phyloP scores from a whole-genome alignment of 1,284 basidiomycete species.

The Naganishia liquefaciens region DNA sequence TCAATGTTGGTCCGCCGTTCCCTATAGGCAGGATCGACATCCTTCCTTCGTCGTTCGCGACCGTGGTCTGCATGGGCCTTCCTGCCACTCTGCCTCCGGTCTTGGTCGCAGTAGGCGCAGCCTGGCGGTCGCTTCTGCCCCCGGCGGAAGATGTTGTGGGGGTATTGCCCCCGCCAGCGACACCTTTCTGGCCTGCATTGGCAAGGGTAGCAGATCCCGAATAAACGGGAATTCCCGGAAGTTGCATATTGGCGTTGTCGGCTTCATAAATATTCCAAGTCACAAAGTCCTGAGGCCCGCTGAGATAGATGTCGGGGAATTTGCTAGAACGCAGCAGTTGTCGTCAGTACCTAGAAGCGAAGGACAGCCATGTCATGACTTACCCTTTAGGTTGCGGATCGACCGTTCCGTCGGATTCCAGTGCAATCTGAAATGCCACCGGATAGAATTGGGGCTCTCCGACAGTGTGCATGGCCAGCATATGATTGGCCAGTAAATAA shows the following conservation, averaged over 20 bases:
- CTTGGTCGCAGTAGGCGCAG: too few species aligned
- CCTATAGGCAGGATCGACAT: too few species aligned
- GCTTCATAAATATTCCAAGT: slow-evolving; percentile 23
- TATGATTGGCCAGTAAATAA: slow-evolving; percentile 40
- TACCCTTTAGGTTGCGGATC: slow-evolving; percentile 31
- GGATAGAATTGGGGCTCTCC: slow-evolving; percentile 42
- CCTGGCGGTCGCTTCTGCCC: too few species aligned
- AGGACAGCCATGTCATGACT: not conserved
- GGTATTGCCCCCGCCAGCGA: not conserved
- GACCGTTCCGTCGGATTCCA: slow-evolving; percentile 37
- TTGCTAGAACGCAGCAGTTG: not conserved
- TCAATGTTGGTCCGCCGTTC: too few species aligned
- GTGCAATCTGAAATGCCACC: slow-evolving; percentile 38
- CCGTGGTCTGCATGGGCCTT: too few species aligned
- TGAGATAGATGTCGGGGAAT: slow-evolving; percentile 25
- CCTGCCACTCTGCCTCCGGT: too few species aligned
- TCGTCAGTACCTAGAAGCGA: too few species aligned
- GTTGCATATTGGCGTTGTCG: slow-evolving; percentile 12
- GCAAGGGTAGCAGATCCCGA: slow-evolving; percentile 4
- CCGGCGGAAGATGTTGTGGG: not conserved
- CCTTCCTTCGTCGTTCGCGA: too few species aligned
- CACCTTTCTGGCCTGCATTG: slow-evolving; percentile 2
- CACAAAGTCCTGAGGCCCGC: slow-evolving; percentile 22
- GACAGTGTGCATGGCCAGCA: slow-evolving; percentile 38
- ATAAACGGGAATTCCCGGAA: slow-evolving; percentile 15